A percentile compares a stretch with the other conserved stretches of the same genome.
Conservation (phyloP, 2,329 filamentous ascomycete genomes). For the Orbilia ellipsospora region DNA sequence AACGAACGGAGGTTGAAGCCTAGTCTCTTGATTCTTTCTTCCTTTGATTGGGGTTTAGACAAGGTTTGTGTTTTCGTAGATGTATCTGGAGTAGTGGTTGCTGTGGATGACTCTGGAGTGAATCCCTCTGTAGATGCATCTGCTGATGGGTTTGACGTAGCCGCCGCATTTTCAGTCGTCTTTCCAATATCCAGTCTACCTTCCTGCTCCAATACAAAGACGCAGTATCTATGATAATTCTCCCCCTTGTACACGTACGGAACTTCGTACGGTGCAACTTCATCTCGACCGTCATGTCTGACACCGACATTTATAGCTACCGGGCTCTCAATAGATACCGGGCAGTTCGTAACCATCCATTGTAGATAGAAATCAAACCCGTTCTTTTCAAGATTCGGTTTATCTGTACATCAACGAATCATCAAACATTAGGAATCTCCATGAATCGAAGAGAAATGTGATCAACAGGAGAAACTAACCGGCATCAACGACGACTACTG, state of each 20-base stretch:
- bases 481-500: constrained; percentile 85
- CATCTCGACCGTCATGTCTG: constrained; percentile 53
- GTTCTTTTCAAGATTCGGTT: constrained; percentile 80
- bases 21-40: constrained; percentile 64
- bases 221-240: constrained; percentile 86
- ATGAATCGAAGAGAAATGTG: not conserved
- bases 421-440: not conserved
- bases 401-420: constrained; percentile 66
- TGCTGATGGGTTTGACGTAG: constrained; percentile 24
- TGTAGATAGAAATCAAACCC: constrained; percentile 84
- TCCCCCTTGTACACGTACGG: constrained; percentile 89
- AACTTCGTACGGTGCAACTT: constrained; percentile 77
- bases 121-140: not conserved
- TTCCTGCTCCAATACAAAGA: constrained; percentile 85
- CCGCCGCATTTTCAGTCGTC: constrained; percentile 2
- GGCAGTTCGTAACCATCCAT: constrained; percentile 78
- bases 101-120: not conserved
- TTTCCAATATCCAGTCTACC: constrained; percentile 70
- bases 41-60: not conserved
- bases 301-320: constrained; percentile 65
- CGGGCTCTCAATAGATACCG: constrained; percentile 71
- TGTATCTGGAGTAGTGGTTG: no score
- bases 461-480: constrained; percentile 61
- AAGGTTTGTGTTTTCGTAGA: not conserved
- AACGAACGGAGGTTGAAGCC: constrained; percentile 81